Base-by-base conservation (phyloP, 306 rosid genomes). In the Medicago lupulina region DNA sequence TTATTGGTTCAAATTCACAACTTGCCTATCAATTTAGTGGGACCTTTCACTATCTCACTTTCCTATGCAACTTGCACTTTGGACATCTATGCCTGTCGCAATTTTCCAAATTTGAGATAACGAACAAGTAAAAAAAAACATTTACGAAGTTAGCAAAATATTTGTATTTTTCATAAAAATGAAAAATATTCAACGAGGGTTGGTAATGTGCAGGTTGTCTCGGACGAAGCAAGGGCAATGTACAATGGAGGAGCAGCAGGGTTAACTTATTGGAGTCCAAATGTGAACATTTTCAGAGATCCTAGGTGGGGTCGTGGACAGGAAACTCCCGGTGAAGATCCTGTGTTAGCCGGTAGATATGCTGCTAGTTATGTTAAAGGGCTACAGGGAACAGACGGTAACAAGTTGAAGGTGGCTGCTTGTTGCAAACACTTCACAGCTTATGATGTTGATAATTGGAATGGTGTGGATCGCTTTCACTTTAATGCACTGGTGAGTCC, bases 321-420 rank as follows among this genome's bases (percentile, higher is more conserved):
- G 87, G 97, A 92, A 78, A 94, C 98, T 79, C 98, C 98, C 78
- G 98, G 98, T 71, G 98, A 94, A 84, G 98, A 94, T 13, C 98
- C 98, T 2, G 44, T 86, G 5, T 63, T 94, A 8, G 98, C 81
- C 62, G 98, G 98, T 25, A 70, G 8, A 1, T 94, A 94, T 47
- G 98, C 95, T 0, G 93, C 95, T 40, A 86, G 86, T 31, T 94
- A 90, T 69, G 95, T 92, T 2, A 83, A 73, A 39, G 96, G 98
- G 1, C 75, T 92, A 25, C 98, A 94, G 90, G 97, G 97, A 14
- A 81, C 83, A 2, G 89, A 80, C 80, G 84, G 73, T 71, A 71
- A 73, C 78, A 88, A 86, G 78, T 85, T 94, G 85, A 94, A 92
- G 76, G 95, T 94, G 0, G 98, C 97, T 4, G 98, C 98, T 18